These are phyloP conservation scores for Debaryomyces fabryi DNA, from an alignment of 1,139 yeast species.

Conservation along the genomic window DNA sequence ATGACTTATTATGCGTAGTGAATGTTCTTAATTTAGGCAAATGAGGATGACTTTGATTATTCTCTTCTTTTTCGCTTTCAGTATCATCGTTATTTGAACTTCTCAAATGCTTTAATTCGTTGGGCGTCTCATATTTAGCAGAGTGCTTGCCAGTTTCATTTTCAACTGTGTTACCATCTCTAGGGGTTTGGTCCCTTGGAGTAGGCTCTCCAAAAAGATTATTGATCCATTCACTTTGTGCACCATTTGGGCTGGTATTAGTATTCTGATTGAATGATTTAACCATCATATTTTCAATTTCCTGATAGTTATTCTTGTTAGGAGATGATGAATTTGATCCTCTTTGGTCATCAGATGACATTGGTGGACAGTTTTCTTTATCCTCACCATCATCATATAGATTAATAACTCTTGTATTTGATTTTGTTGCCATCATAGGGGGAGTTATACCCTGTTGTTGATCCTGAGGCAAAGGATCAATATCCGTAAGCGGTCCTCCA, in stretches of 20 bases:
- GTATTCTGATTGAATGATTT: conserved; percentile 37
- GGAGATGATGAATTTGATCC: conserved; percentile 14
- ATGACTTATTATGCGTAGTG: conserved; percentile 18
- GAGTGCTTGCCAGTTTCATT: neutral
- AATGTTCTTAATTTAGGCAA: conserved; percentile 37
- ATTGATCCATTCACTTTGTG: conserved; percentile 37
- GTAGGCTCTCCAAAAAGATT: conserved; percentile 47
- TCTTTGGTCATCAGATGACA: conserved; percentile 16
- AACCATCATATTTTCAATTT: conserved; percentile 43
- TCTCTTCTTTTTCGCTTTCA: conserved; percentile 19
- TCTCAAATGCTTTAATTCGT: conserved; percentile 15
- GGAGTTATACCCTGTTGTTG: conserved; percentile 39
- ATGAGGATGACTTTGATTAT: conserved; percentile 20
- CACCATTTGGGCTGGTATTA: conserved; percentile 34
- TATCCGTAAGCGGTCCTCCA: conserved; percentile 59
- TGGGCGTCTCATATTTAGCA: conserved; percentile 27
- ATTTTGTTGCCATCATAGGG: conserved; percentile 53
- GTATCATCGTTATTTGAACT: conserved; percentile 16
- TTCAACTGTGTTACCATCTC: conserved; percentile 27
- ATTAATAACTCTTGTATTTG: conserved; percentile 49
- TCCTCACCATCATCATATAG: conserved; percentile 44
- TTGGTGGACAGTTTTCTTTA: conserved; percentile 48
- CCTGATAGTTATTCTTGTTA: conserved; percentile 26
- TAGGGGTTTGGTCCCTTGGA: conserved; percentile 49
- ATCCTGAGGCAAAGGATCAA: conserved; percentile 51